Evolutionary conservation across 768 basidiomycete species (phyloP), one percentile per base, ranked within the genome.

Genomic region (Boletus barrowsii): DNA sequence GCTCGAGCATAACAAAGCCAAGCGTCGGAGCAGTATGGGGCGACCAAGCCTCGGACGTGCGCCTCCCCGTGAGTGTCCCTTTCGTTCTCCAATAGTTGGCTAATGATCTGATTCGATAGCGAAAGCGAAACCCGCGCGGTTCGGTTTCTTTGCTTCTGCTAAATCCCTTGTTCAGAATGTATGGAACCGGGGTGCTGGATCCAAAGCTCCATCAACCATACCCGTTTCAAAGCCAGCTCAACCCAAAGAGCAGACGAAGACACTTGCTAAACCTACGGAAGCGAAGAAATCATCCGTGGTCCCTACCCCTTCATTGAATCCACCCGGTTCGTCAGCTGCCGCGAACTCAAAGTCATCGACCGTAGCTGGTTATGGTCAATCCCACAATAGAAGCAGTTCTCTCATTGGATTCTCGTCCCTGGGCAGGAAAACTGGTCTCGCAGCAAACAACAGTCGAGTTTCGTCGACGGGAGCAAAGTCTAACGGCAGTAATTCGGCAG

Each of bases 121-220:
- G 47, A 76, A 75, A 64, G 49, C 60, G 18, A 72, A 70, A 53
- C 62, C 82, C 2, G 75, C 82, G 5, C 80, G 82, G 36, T 83
- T 88, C 54, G 89, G 87, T 2, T 88, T 91, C 73, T 68, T 91
- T 7, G 78, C 84, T 9, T 73, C 77, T 20, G 84, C 89, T 9
- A 90, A 88, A 66, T 80, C 81, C 1, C 72, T 90, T 4, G 88
- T 90, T 5, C 75, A 79, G 61, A 87, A 79, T 58, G 87, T 91
- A 1, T 90, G 87, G 87, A 83, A 82, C 60, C 76, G 86, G 59
- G 81, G 78, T 24, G 72, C 67, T 15, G 67, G 67, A 8, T 63
- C 66, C 17, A 74, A 65, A 47, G 47, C 64, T 10, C 29, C 58
- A 10, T 61, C 71, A 6, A 68, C 51, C 36, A 59, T 69, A 15